Base-by-base conservation (phyloP, 129 eudicot genomes). In the Flaveria sonorensis region DNA sequence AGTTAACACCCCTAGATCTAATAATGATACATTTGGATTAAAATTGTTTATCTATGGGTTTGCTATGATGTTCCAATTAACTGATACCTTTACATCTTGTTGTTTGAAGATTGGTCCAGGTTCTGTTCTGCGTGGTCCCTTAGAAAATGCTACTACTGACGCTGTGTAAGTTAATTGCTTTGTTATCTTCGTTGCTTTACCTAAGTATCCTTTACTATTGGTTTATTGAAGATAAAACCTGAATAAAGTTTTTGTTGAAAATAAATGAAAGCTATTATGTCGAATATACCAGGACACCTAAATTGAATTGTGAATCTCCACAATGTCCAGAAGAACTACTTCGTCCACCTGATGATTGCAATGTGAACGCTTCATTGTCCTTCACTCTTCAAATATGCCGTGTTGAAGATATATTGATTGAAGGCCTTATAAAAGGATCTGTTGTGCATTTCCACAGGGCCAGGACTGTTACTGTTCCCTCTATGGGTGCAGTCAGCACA, bases 281-380 rank as follows among this genome's bases (percentile, higher is more conserved):
- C 65, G 40, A 55, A 79, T 63, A 75, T 85, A 46, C 26, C 77
- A 93, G 98, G 91, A 86, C 85, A 18, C 97, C 98, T 18, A 93
- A 77, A 74, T 89, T 93, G 68, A 84, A 84, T 71, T 93, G 98
- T 86, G 86, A 91, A 55, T 79, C 83, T 56, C 82, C 79, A 71
- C 88, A 81, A 71, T 93, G 98, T 79, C 98, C 98, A 2, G 21
- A 42, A 67, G 98, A 94, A 82, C 76, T 94, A 53, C 93, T 94
- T 70, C 88, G 83, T 80, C 98, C 97, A 74, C 98, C 97, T 75
- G 98, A 94, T 47, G 98, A 94, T 70, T 94, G 98, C 83, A 94
- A 89, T 36, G 90, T 94, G 81, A 94, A 94, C 74, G 90, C 98
- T 81, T 87, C 97, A 39, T 84, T 91, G 70, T 81, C 98, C 80